phyloP scores from a whole-genome alignment of 306 rosid genomes.

The Lathyrus aphaca region DNA sequence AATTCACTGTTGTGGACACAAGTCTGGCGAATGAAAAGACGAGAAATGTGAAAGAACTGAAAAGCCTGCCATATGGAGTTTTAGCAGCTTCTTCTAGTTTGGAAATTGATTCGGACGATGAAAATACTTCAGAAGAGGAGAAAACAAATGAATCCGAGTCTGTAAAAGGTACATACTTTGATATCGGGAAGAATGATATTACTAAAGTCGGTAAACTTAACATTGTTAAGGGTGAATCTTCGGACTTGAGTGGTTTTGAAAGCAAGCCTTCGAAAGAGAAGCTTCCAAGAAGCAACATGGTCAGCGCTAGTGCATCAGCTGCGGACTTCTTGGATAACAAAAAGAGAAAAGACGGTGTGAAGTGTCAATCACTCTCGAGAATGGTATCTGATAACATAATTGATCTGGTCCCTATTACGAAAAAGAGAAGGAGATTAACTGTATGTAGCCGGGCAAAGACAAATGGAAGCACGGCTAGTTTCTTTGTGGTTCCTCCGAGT shows the following conservation, averaged over 20 bases:
- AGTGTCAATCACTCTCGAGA: conserved; percentile 44
- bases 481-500: conserved; percentile 46
- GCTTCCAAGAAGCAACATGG: conserved; percentile 38
- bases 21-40: conserved; percentile 57
- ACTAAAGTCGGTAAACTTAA: conserved; percentile 34
- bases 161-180: conserved; percentile 41
- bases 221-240: conserved; percentile 36
- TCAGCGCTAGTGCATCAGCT: conserved; percentile 36
- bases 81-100: conserved; percentile 39
- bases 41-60: conserved; percentile 61
- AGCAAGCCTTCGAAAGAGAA: conserved; percentile 47
- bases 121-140: conserved; percentile 47
- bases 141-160: conserved; percentile 52
- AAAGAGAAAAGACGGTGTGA: conserved; percentile 36
- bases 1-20: conserved; percentile 90
- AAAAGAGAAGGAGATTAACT: conserved; percentile 55
- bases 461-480: conserved; percentile 31
- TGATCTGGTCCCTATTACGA: conserved; percentile 43
- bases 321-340: conserved; percentile 31
- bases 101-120: conserved; percentile 52
- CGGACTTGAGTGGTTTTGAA: conserved; percentile 42
- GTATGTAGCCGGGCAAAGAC: conserved; percentile 52
- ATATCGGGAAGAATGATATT: conserved; percentile 44
- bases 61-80: conserved; percentile 66
- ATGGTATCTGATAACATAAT: conserved; percentile 43